Conservation (phyloP, 257 asterid species). For the Salvia rosmarinus region DNA sequence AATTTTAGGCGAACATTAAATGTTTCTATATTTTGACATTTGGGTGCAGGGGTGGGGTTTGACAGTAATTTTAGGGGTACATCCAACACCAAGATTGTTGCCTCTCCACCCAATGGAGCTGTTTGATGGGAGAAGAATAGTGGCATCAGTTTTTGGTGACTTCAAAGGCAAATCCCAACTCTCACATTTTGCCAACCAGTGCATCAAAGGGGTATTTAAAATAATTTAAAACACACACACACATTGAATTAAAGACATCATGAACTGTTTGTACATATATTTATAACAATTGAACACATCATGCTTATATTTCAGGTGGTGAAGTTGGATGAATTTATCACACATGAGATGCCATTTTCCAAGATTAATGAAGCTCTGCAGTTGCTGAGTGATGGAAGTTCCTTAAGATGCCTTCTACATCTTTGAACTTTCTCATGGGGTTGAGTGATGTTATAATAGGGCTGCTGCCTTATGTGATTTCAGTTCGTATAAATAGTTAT, state of each 20-base stretch:
- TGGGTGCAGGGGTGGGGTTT: constrained; percentile 91
- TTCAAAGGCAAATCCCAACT: constrained; percentile 87
- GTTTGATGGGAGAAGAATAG: constrained; percentile 81
- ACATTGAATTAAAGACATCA: too few species aligned
- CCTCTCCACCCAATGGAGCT: constrained; percentile 95
- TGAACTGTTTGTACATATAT: too few species aligned
- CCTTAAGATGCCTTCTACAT: too few species aligned
- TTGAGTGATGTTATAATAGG: too few species aligned
- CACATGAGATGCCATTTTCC: constrained; percentile 72
- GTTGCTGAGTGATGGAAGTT: constrained; percentile 69
- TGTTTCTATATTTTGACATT: too few species aligned
- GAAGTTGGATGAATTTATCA: constrained; percentile 83
- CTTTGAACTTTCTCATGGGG: too few species aligned
- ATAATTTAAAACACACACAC: background rate
- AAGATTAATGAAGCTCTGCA: constrained; percentile 76
- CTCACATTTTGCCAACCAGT: constrained; percentile 63
- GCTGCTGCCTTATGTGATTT: too few species aligned
- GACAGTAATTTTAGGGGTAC: constrained; percentile 73
- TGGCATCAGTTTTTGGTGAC: constrained; percentile 80
- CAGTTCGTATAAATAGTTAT: too few species aligned
- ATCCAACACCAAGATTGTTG: constrained; percentile 67
- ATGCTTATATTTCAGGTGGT: constrained; percentile 52
- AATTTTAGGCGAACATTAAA: too few species aligned
- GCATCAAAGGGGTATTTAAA: constrained; percentile 82
- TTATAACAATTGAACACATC: too few species aligned